These are phyloP conservation scores for Echinochloa phyllopogon DNA, from an alignment of 176 grass and related monocot species.

Conservation along the genomic window DNA sequence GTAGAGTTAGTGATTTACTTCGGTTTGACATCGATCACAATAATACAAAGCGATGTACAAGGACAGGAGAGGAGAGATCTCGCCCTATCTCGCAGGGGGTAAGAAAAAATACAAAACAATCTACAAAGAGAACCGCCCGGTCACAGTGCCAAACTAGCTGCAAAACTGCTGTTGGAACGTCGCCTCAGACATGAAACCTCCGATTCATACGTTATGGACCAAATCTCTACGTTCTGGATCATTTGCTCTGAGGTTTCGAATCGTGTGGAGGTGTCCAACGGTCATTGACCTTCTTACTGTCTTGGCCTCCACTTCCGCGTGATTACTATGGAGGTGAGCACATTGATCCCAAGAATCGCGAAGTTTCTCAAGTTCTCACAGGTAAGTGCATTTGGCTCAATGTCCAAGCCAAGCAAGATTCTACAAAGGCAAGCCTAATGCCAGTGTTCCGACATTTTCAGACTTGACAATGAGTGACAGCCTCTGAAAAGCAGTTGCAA, in stretches of 20 bases:
- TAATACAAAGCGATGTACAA: constrained; percentile 46
- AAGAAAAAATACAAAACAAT: constrained; percentile 18
- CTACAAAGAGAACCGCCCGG: constrained; percentile 25
- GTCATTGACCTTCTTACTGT: constrained; percentile 16
- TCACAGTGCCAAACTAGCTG: constrained; percentile 45
- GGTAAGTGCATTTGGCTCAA: constrained; percentile 36
- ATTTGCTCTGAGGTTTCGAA: background rate
- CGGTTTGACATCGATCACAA: constrained; percentile 21
- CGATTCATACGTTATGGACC: background rate
- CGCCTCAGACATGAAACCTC: background rate
- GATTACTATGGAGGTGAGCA: constrained; percentile 20
- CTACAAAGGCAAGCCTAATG: constrained; percentile 38
- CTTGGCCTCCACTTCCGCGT: background rate
- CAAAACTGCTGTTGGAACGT: constrained; percentile 53
- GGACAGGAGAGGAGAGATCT: constrained; percentile 36
- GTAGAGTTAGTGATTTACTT: constrained; percentile 36
- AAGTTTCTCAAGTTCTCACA: constrained; percentile 6
- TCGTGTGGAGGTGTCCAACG: background rate
- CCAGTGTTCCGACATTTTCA: background rate
- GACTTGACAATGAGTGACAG: constrained; percentile 27
- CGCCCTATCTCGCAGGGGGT: constrained; percentile 10
- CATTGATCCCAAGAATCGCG: background rate
- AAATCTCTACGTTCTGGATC: constrained; percentile 3
- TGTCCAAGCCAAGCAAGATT: constrained; percentile 21
- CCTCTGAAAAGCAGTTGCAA: constrained; percentile 17